Percentiles rank a stretch among this genome's conserved stretches.
These are phyloP conservation scores for Corynespora cassiicola DNA, from an alignment of 2,329 filamentous ascomycete genomes.

Conservation along the genomic window DNA sequence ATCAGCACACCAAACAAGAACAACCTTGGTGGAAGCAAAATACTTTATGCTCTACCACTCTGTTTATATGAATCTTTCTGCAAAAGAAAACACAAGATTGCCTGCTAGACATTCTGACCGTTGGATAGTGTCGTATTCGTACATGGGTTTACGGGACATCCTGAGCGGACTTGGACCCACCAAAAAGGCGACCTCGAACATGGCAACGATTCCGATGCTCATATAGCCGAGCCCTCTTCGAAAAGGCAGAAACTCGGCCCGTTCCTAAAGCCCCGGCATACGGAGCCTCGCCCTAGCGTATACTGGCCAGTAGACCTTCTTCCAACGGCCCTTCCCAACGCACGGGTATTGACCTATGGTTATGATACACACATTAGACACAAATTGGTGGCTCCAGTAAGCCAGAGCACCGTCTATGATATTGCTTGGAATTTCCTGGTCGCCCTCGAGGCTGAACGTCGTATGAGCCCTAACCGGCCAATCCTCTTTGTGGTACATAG, in stretches of 20 bases:
- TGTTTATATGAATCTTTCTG: too few species aligned
- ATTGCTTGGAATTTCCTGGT: constrained; percentile 44
- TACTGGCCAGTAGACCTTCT: constrained; percentile 17
- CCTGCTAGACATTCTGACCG: too few species aligned
- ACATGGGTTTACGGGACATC: constrained; percentile 19
- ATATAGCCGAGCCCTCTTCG: constrained; percentile 10
- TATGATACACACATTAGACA: constrained; percentile 20
- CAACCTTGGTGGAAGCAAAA: too few species aligned
- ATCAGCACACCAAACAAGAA: too few species aligned
- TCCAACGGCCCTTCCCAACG: constrained; percentile 7
- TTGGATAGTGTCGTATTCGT: constrained; percentile 15
- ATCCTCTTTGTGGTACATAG: constrained; percentile 40
- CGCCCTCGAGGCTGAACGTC: constrained; percentile 37
- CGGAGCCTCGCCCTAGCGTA: constrained; percentile 1
- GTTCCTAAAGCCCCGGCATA: constrained; percentile 2
- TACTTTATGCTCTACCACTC: too few species aligned
- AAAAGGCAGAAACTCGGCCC: constrained; percentile 14
- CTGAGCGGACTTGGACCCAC: constrained; percentile 16
- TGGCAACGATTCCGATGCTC: neutral
- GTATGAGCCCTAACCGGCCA: constrained; percentile 23
- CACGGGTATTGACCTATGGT: constrained; percentile 16
- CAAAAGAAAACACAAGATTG: too few species aligned
- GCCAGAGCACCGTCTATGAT: constrained; percentile 38
- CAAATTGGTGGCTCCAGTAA: constrained; percentile 22
- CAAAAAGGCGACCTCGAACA: constrained; percentile 4